Base-by-base conservation (phyloP, 2,329 filamentous ascomycete species). In the Lachnellula arida region DNA sequence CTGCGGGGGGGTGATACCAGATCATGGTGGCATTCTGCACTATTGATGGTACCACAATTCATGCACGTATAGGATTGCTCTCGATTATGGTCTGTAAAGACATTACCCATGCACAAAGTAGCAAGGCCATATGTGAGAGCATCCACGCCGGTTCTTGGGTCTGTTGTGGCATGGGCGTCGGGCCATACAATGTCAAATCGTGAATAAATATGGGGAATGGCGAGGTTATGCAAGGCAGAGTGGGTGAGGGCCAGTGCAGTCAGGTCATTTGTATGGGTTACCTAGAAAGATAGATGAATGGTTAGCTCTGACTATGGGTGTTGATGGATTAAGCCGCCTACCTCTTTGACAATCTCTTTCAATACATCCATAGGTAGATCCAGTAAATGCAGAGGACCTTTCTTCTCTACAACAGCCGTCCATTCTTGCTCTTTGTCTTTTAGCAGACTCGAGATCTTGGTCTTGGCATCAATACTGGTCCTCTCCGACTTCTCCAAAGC, bases 111-210 rank as follows among this genome's bases (percentile, higher is more conserved):
- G 55, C 89, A 88, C 56, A 94, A 76, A 0, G 90, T 94, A 12
- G 89, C 85, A 19, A 94, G 76, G 5, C 90, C 89, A 68, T 91
- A 93, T 0, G 89, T 92, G 46, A 94, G 81, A 40, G 89, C 89
- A 74, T 94, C 89, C 32, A 94, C 89, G 55, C 86, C 87, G 42
- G 84, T 84, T 44, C 85, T 79, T 53, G 86, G 84, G 63, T 88
- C 83, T 2, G 81, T 76, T 8, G 83, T 78, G 7, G 81, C 76
- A 60, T 81, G 80, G 34, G 82, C 82, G 66, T 93, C 89, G 0
- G 89, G 89, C 90, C 90, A 94, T 43, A 93, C 87, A 61, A 94
- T 94, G 68, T 94, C 89, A 72, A 94, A 94, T 58, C 88, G 83
- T 17, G 87, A 88, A 74, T 94, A 94, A 62, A 94, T 91, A 65